phyloP scores from a whole-genome alignment of 805 yeast genomes.

The Starmerella lactis-condensi region DNA sequence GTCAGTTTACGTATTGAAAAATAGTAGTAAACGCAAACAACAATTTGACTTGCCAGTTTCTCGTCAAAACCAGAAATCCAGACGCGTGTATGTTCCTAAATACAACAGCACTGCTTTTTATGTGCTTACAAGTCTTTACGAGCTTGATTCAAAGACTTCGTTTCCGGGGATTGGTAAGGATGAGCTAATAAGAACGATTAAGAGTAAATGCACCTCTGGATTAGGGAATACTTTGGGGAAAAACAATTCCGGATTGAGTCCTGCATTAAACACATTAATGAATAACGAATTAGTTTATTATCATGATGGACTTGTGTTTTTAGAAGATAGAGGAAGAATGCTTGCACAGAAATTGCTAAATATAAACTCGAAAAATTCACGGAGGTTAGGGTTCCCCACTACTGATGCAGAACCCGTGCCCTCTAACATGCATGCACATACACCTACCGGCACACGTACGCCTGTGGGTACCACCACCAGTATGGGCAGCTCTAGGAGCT shows the following conservation, averaged over 20 bases:
- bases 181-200: constrained; percentile 28
- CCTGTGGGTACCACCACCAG: too few relatives aligned
- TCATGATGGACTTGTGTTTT: constrained; percentile 26
- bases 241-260: constrained; percentile 11
- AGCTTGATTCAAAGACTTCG: constrained; percentile 14
- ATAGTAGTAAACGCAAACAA: constrained; percentile 6
- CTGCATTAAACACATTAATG: constrained; percentile 36
- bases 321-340: constrained; percentile 51
- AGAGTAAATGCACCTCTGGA: constrained; percentile 10
- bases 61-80: too few relatives aligned
- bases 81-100: constrained; percentile 16
- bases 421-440: too few relatives aligned
- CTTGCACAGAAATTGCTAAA: constrained; percentile 40
- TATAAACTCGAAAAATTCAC: too few relatives aligned
- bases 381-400: too few relatives aligned
- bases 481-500: too few relatives aligned
- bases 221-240: constrained; percentile 12
- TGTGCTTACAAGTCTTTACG: constrained; percentile 12
- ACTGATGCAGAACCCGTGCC: too few relatives aligned
- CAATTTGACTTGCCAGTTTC: too few relatives aligned
- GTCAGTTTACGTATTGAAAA: too few relatives aligned
- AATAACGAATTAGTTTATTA: constrained; percentile 41
- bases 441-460: too few relatives aligned
- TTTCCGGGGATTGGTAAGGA: constrained; percentile 45
- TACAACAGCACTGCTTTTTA: constrained; percentile 14